Evolutionary conservation across 306 rosid genomes (phyloP), one percentile per base, ranked within the genome.

Genomic region (Trifolium dubium): DNA sequence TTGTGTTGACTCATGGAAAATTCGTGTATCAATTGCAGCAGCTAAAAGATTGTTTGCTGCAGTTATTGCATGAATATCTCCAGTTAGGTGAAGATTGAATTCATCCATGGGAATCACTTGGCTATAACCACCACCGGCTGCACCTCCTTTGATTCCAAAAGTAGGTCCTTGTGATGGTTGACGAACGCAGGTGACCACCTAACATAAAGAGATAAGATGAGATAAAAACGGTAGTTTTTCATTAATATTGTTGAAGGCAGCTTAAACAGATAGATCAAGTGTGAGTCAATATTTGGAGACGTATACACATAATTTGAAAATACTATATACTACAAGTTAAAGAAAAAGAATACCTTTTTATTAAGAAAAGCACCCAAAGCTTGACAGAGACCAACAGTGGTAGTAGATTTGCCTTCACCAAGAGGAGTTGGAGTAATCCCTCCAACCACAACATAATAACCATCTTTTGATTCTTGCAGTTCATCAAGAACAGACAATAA

Each of bases 81-180:
- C 99, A 4, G 99, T 92, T 19, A 94, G 86, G 71, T 94, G 99
- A 78, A 94, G 99, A 89, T 94, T 94, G 86, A 94, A 94, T 79
- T 94, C 99, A 77, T 94, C 99, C 99, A 94, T 92, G 23, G 97
- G 99, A 67, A 94, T 88, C 85, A 94, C 99, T 85, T 94, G 99
- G 84, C 99, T 94, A 79, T 94, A 94, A 82, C 99, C 99, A 44
- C 96, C 99, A 72, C 97, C 99, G 31, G 99, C 99, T 29, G 99
- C 99, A 69, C 99, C 99, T 66, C 99, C 99, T 87, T 88, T 94
- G 81, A 94, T 94, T 75, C 99, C 99, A 83, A 94, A 94, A 59
- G 99, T 94, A 8, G 99, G 99, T 53, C 99, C 99, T 87, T 94
- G 97, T n/a, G 99, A 94, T n/a, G 99, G 99, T 76, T 94, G 99